Evolutionary conservation across 768 basidiomycete genomes (phyloP).

Genomic region (Trametes gibbosa): DNA sequence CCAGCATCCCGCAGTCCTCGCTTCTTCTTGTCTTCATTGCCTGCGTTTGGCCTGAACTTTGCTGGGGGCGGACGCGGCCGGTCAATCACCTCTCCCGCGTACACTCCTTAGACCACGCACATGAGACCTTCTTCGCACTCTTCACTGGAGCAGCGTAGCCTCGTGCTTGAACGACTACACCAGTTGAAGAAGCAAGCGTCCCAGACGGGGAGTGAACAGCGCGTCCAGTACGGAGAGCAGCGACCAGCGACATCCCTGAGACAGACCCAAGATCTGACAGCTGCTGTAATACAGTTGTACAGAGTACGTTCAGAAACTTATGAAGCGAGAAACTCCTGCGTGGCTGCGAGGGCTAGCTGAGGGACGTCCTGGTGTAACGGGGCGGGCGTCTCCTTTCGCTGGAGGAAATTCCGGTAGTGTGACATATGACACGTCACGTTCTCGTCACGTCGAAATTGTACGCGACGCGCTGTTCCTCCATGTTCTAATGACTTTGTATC

Average conservation of each 20-base stretch:
- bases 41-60: slow-evolving; percentile 10
- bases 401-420: slow-evolving; percentile 7
- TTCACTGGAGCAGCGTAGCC: slow-evolving; percentile 14
- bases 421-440: background rate
- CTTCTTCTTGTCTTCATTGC: slow-evolving; percentile 1
- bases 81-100: background rate
- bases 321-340: too few species aligned
- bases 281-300: too few species aligned
- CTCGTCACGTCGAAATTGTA: background rate
- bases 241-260: background rate
- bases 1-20: slow-evolving; percentile 9
- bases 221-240: slow-evolving; percentile 3
- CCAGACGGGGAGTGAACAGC: background rate
- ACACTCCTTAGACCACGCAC: background rate
- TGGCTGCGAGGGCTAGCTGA: too few species aligned
- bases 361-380: background rate
- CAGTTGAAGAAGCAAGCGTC: background rate
- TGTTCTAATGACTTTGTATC: too few species aligned
- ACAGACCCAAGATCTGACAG: too few species aligned
- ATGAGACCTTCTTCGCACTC: slow-evolving; percentile 2
- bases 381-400: background rate
- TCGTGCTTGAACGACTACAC: background rate
- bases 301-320: too few species aligned
- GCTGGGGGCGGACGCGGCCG: background rate
- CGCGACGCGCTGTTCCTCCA: too few species aligned